phyloP scores from a whole-genome alignment of 2,329 filamentous ascomycete genomes.

The Clonostachys sp. region DNA sequence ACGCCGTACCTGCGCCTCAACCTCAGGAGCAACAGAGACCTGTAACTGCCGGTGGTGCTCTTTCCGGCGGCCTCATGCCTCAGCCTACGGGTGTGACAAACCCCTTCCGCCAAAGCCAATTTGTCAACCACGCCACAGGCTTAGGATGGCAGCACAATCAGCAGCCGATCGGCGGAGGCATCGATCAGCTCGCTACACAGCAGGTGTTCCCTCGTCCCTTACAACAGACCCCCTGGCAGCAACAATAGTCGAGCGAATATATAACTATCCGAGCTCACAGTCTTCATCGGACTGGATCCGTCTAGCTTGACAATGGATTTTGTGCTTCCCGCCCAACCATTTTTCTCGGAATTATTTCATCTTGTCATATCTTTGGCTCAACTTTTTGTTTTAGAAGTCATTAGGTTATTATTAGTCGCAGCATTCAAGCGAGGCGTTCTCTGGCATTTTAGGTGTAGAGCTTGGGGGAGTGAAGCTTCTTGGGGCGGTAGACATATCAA shows the following conservation, averaged over 20 bases:
- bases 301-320: not conserved
- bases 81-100: constrained; percentile 89
- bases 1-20: constrained; percentile 22
- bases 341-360: constrained; percentile 1
- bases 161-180: constrained; percentile 73
- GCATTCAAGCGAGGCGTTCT: not conserved
- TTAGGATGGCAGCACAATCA: constrained; percentile 82
- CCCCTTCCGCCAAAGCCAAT: constrained; percentile 86
- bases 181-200: constrained; percentile 75
- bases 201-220: constrained; percentile 82
- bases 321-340: not conserved
- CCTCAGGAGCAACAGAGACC: constrained; percentile 32
- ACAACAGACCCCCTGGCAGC: constrained; percentile 58
- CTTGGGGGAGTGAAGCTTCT: not conserved
- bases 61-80: constrained; percentile 43
- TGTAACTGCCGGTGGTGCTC: constrained; percentile 35
- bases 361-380: not conserved
- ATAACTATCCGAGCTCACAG: too few species aligned
- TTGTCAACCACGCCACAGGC: constrained; percentile 85
- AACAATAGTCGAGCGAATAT: constrained; percentile 18
- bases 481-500: not conserved
- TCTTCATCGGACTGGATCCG: too few species aligned
- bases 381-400: not conserved
- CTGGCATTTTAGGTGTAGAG: not conserved
- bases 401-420: not conserved